Percentiles rank a stretch among this genome's conserved stretches.
These are phyloP conservation scores for Protea cynaroides DNA, from an alignment of 164 flowering plant species.

Conservation along the genomic window DNA sequence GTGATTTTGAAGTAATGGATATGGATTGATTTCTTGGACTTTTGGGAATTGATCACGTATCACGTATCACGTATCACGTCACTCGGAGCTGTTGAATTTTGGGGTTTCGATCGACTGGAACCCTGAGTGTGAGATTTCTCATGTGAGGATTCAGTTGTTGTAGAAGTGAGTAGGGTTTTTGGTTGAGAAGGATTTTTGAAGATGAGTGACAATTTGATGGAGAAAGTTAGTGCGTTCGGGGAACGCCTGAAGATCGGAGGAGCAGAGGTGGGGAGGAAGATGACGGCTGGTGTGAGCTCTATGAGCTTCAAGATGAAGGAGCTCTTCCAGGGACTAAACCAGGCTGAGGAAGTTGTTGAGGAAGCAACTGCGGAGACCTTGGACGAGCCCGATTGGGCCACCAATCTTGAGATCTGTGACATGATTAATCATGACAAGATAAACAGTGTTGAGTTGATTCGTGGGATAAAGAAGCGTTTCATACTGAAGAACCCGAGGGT, in stretches of 20 bases:
- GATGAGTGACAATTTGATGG: conserved; percentile 91
- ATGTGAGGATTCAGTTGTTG: background rate
- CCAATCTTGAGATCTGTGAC: conserved; percentile 84
- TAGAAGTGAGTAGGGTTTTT: conserved; percentile 5
- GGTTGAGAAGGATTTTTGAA: conserved; percentile 7
- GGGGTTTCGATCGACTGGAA: conserved; percentile 3
- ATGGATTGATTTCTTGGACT: too few relatives aligned
- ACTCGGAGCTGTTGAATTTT: background rate
- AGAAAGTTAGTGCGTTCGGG: conserved; percentile 78
- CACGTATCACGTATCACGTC: too few relatives aligned
- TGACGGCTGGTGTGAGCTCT: conserved; percentile 77
- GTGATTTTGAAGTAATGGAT: too few relatives aligned
- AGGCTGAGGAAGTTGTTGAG: conserved; percentile 73
- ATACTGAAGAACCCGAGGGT: conserved; percentile 62
- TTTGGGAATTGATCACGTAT: too few relatives aligned
- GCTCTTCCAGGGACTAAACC: conserved; percentile 78
- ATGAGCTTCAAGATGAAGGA: conserved; percentile 95
- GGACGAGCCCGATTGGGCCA: conserved; percentile 92
- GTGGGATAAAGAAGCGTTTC: conserved; percentile 77
- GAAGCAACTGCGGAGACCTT: conserved; percentile 85
- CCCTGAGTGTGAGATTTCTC: background rate
- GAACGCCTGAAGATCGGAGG: conserved; percentile 88
- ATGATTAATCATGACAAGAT: conserved; percentile 73
- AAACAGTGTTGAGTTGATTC: conserved; percentile 66
- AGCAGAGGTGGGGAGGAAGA: conserved; percentile 69